phyloP scores from a whole-genome alignment of 2,329 filamentous ascomycete species.

The Fusarium paranaense region DNA sequence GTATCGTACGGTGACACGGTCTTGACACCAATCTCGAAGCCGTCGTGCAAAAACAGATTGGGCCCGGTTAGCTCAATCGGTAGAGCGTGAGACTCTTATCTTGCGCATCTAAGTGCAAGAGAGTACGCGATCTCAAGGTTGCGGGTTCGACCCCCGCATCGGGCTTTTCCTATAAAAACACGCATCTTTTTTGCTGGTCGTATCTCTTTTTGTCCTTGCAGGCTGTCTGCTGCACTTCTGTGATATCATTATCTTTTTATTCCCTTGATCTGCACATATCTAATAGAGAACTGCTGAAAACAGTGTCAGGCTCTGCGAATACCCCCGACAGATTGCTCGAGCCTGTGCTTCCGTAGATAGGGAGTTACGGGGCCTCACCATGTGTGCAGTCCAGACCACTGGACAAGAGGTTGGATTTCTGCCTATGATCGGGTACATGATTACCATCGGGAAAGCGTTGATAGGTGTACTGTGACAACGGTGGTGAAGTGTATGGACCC shows the following conservation, averaged over 20 bases:
- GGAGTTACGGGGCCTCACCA: not conserved
- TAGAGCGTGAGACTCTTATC: conserved; percentile 75
- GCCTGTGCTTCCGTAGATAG: not conserved
- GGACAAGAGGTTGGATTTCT: not conserved
- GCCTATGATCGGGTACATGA: not conserved
- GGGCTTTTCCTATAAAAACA: conserved; percentile 39
- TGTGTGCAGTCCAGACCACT: not conserved
- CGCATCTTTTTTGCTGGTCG: not conserved
- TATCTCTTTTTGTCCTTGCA: not conserved
- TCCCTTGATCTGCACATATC: not conserved
- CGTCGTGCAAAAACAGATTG: not conserved
- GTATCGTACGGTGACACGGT: not conserved
- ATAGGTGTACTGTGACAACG: not conserved
- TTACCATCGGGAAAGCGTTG: not conserved
- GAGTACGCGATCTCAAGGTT: conserved; percentile 60
- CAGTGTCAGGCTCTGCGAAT: not conserved
- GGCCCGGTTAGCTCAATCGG: conserved; percentile 45
- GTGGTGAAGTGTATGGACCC: not conserved
- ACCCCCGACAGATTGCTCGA: not conserved
- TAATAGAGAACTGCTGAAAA: not conserved
- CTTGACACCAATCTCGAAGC: not conserved
- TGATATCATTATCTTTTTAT: not conserved
- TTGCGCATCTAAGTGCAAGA: not conserved
- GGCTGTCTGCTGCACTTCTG: not conserved
- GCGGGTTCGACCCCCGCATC: conserved; percentile 64